Evolutionary conservation across 73 alveolate species (phyloP).

Genomic region (Durusdinium trenchii): DNA sequence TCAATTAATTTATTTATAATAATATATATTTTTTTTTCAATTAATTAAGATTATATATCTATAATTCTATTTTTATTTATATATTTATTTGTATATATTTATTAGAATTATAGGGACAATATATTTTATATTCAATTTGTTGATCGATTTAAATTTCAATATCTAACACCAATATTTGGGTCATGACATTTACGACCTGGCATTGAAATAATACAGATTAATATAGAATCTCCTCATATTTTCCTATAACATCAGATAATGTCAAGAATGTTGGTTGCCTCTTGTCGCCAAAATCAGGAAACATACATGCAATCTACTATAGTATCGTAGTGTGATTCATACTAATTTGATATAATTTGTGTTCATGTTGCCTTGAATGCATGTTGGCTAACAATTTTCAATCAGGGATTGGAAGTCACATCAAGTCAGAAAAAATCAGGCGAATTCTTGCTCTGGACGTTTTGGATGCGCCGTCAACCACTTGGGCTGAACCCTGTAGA

Average conservation of each 20-base stretch:
- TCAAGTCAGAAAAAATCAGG: no score
- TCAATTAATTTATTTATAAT: background rate
- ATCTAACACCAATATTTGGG: conserved; percentile 70
- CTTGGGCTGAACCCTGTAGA: no score
- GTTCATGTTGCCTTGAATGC: background rate
- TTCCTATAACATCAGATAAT: background rate
- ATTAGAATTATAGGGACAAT: background rate
- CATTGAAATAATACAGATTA: background rate
- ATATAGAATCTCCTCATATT: background rate
- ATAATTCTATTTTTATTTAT: background rate
- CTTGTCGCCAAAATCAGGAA: background rate
- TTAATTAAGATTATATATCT: background rate
- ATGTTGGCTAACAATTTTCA: background rate
- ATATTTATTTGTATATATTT: background rate
- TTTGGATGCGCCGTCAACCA: no score
- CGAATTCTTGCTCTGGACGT: no score
- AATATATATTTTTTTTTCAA: background rate
- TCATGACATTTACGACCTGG: conserved; percentile 79
- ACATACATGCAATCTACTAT: background rate
- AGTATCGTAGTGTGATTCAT: background rate
- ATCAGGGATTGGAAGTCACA: background rate
- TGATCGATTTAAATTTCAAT: background rate
- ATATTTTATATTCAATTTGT: background rate
- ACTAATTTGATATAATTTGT: background rate
- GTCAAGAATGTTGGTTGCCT: background rate